Evolutionary conservation across 495 filamentous ascomycete genomes (phyloP), one percentile per base, ranked within the genome.

Genomic region (Trichoderma gamsii): DNA sequence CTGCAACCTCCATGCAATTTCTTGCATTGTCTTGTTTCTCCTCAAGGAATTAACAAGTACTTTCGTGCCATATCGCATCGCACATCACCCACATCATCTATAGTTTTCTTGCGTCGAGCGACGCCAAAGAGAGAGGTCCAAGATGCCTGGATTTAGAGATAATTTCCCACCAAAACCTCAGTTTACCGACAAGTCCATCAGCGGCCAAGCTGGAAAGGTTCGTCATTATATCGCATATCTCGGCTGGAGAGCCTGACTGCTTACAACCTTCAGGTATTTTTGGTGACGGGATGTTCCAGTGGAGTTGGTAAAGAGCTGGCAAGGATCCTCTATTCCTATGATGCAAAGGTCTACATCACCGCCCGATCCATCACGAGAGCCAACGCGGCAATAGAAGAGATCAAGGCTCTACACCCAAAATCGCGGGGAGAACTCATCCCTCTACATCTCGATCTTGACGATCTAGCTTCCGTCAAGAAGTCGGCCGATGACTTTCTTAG

Each of bases 401-500:
- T 70, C 68, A 46, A 66, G 41, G 56, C 70, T 13, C 52, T 43
- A 7, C 67, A 66, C 21, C 65, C 67, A 6, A 63, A 25, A 0
- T 65, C 72, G 6, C 79, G 78, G 23, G 79, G 77, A 21, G 66
- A 71, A 12, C 38, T 88, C 3, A 66, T 77, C 0, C 84, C 78
- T 69, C 76, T 86, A 3, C 67, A 71, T 18, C 72, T 88, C 12
- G 72, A 80, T 8, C 80, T 88, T 0, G 71, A 77, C 29, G 83
- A 87, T 69, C 77, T 88, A 12, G 71, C 72, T 6, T 82, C 79
- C 12, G 82, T 88, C 69, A 82, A 81, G 68, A 41, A 76, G 0
- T 74, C 82, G 0, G 85, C 79, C 5, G 32, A 80, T 8, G 67
- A 69, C 5, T 82, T 85, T 70, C 71, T 75, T 1, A 59, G 68